Evolutionary conservation across 225 moss, liverwort and hornwort species (phyloP).

Genomic region (Sphagnum contortum): DNA sequence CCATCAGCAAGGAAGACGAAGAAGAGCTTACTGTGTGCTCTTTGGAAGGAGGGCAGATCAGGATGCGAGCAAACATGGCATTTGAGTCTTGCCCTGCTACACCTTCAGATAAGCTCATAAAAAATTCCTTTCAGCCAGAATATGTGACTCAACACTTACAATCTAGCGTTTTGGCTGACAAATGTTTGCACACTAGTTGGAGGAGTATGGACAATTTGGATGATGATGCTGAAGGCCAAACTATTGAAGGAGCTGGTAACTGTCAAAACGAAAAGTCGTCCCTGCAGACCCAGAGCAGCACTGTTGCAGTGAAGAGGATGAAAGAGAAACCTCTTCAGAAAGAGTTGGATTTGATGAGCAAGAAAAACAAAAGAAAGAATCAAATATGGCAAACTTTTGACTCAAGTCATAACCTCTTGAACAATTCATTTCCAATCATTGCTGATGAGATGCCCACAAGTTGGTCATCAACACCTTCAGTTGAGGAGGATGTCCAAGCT

Average conservation of each 20-base stretch:
- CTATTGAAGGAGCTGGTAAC: no score
- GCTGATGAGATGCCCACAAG: slow-evolving; percentile 16
- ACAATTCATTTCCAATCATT: slow-evolving; percentile 21
- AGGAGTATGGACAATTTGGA: slow-evolving; percentile 14
- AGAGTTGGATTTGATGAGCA: slow-evolving; percentile 21
- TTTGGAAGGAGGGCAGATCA: slow-evolving; percentile 20
- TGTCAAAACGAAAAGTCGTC: slow-evolving; percentile 5
- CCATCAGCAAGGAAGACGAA: slow-evolving; percentile 37
- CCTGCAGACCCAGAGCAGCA: slow-evolving; percentile 16
- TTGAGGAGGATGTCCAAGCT: slow-evolving; percentile 14
- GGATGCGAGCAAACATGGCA: slow-evolving; percentile 48
- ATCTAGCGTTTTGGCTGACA: slow-evolving; percentile 1
- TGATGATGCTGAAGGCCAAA: not conserved
- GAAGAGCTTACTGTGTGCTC: slow-evolving; percentile 34
- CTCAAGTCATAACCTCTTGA: slow-evolving; percentile 21
- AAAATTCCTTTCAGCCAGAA: slow-evolving; percentile 8
- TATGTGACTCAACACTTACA: slow-evolving; percentile 14
- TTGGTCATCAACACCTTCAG: slow-evolving; percentile 16
- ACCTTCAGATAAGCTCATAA: slow-evolving; percentile 7
- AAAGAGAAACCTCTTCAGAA: slow-evolving; percentile 18
- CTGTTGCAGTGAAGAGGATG: slow-evolving; percentile 25
- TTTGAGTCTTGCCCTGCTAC: slow-evolving; percentile 23
- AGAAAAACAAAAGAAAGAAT: slow-evolving; percentile 11
- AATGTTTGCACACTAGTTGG: not conserved
- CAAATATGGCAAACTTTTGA: slow-evolving; percentile 14